A percentile compares a stretch with the other conserved stretches of the same genome.
Evolutionary conservation across 257 asterid species (phyloP).

Genomic region (Primulina huaijiensis): DNA sequence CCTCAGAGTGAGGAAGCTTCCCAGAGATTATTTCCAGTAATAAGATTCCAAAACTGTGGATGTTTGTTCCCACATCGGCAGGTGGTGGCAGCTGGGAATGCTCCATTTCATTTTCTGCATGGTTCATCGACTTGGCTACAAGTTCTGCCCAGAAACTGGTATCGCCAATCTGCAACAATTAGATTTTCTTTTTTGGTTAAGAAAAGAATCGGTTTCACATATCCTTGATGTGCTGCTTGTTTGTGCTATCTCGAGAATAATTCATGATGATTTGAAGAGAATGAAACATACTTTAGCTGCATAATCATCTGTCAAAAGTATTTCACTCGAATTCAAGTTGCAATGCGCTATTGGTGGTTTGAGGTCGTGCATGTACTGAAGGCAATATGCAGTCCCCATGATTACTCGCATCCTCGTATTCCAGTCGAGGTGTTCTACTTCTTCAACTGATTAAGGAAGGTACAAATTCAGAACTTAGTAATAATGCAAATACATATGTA

Average conservation of each 20-base stretch:
- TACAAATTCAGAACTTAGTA: not conserved
- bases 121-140: conserved; percentile 40
- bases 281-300: conserved; percentile 80
- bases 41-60: conserved; percentile 64
- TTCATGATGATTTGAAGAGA: not conserved
- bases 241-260: not conserved
- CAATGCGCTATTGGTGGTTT: conserved; percentile 67
- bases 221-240: not conserved
- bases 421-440: conserved; percentile 93
- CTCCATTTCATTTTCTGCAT: conserved; percentile 43
- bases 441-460: conserved; percentile 49
- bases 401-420: conserved; percentile 67
- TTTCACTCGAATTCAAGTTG: conserved; percentile 50
- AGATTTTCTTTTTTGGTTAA: conserved; percentile 1
- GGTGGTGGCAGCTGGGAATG: conserved; percentile 45
- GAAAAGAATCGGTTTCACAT: not conserved
- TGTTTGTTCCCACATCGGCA: conserved; percentile 61
- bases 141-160: conserved; percentile 65
- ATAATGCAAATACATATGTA: not conserved
- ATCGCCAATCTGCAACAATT: conserved; percentile 57
- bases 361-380: conserved; percentile 76
- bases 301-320: conserved; percentile 85
- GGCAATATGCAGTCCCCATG: conserved; percentile 85
- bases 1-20: conserved; percentile 58
- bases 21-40: conserved; percentile 76